These are phyloP conservation scores for Phytopythium litorale DNA, from an alignment of 352 stramenopile genomes.

Conservation along the genomic window DNA sequence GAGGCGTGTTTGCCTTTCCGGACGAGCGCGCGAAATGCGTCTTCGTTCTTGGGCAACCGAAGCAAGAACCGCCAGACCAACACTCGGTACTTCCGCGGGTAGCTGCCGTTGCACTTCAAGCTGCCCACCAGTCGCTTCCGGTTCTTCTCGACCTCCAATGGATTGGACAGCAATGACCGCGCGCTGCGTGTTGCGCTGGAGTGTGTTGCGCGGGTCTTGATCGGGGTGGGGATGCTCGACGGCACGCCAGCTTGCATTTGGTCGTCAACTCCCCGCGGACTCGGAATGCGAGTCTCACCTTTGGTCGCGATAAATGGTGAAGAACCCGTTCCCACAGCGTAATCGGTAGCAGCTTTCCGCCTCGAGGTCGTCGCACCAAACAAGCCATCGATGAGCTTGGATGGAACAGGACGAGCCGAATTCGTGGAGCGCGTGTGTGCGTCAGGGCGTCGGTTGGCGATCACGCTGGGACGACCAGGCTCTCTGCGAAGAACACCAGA, in stretches of 20 bases:
- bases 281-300: not conserved
- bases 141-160: constrained; percentile 49
- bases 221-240: not conserved
- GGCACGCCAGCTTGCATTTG: not conserved
- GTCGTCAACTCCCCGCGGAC: not conserved
- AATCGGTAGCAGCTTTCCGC: not conserved
- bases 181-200: not conserved
- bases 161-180: not conserved
- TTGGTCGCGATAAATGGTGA: not conserved
- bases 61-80: constrained; percentile 85
- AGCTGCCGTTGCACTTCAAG: constrained; percentile 68
- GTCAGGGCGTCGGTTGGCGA: not conserved
- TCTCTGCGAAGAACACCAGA: constrained; percentile 23
- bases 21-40: constrained; percentile 68
- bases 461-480: constrained; percentile 5
- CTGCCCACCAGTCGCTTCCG: constrained; percentile 54
- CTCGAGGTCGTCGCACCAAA: constrained; percentile 43
- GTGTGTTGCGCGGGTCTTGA: not conserved
- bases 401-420: constrained; percentile 34
- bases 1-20: constrained; percentile 73
- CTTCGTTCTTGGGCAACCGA: constrained; percentile 78
- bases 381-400: constrained; percentile 70
- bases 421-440: not conserved
- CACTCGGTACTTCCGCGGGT: constrained; percentile 79
- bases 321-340: not conserved